phyloP scores from a whole-genome alignment of 2,329 filamentous ascomycete genomes.

The Hypoxylon sp. region DNA sequence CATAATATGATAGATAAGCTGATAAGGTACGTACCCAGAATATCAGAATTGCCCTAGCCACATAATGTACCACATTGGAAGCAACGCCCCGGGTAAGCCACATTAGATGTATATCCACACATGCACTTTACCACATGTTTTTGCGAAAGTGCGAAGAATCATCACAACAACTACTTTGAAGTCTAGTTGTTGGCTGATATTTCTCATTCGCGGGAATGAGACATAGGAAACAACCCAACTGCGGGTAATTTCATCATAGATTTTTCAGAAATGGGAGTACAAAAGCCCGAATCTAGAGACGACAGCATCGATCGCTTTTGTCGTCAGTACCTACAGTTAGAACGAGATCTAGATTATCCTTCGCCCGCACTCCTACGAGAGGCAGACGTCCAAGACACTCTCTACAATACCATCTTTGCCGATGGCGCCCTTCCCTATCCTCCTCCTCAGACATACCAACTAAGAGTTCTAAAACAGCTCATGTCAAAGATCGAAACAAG shows the following conservation, averaged over 20 bases:
- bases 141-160: background rate
- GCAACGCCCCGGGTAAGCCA: too few species aligned
- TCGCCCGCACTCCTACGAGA: conserved; percentile 70
- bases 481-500: conserved; percentile 78
- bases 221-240: background rate
- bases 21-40: background rate
- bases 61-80: background rate
- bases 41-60: too few species aligned
- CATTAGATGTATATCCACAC: too few species aligned
- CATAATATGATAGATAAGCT: conserved; percentile 1
- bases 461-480: conserved; percentile 81
- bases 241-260: background rate
- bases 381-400: conserved; percentile 73
- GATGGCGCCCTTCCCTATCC: conserved; percentile 67
- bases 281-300: conserved; percentile 5
- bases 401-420: conserved; percentile 78
- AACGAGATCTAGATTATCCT: conserved; percentile 76
- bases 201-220: background rate
- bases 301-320: conserved; percentile 67
- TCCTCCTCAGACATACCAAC: conserved; percentile 78
- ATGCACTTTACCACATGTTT: too few species aligned
- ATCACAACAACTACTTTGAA: background rate
- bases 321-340: conserved; percentile 84
- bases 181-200: background rate
- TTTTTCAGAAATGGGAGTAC: conserved; percentile 12